phyloP scores from a whole-genome alignment of 2,329 filamentous ascomycete species.

The Aspergillus fumigatiaffinis region DNA sequence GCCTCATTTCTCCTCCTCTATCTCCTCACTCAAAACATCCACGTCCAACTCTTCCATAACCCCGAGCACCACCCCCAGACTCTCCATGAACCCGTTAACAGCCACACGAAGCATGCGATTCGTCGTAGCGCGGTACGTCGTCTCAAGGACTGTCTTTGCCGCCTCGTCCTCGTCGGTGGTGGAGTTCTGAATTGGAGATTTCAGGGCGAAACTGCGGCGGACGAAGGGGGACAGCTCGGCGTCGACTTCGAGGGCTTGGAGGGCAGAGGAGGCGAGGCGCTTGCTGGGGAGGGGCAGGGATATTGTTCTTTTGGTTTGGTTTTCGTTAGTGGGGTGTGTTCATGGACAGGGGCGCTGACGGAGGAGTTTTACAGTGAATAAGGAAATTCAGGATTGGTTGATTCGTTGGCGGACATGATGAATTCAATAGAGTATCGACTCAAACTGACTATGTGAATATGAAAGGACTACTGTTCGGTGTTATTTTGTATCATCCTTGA shows the following conservation, averaged over 20 bases:
- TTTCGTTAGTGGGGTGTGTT: slow-evolving; percentile 2
- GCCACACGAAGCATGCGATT: slow-evolving; percentile 96
- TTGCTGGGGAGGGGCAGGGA: slow-evolving; percentile 76
- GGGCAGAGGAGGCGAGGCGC: slow-evolving; percentile 72
- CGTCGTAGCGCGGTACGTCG: slow-evolving; percentile 80
- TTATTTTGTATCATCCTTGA: neutral
- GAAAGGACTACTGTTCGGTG: slow-evolving; percentile 8
- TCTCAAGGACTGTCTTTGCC: slow-evolving; percentile 57
- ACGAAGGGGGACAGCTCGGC: slow-evolving; percentile 84
- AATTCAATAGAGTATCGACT: neutral
- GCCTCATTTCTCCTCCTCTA: slow-evolving; percentile 19
- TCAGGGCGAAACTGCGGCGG: slow-evolving; percentile 63
- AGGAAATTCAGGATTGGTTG: slow-evolving; percentile 29
- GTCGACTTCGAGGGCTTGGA: slow-evolving; percentile 76
- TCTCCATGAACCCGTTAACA: slow-evolving; percentile 95
- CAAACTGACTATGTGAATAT: neutral
- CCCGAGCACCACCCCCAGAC: slow-evolving; percentile 74
- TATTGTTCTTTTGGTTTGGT: slow-evolving; percentile 57
- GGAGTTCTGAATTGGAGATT: slow-evolving; percentile 24
- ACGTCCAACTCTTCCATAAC: slow-evolving; percentile 88
- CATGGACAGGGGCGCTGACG: slow-evolving; percentile 6
- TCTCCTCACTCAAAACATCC: slow-evolving; percentile 62
- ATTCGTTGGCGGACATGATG: slow-evolving; percentile 20
- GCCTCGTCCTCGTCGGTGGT: slow-evolving; percentile 24
- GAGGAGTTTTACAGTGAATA: slow-evolving; percentile 33